Conservation (phyloP, 148 eudicot genomes). For the Amaranthus cruentus region DNA sequence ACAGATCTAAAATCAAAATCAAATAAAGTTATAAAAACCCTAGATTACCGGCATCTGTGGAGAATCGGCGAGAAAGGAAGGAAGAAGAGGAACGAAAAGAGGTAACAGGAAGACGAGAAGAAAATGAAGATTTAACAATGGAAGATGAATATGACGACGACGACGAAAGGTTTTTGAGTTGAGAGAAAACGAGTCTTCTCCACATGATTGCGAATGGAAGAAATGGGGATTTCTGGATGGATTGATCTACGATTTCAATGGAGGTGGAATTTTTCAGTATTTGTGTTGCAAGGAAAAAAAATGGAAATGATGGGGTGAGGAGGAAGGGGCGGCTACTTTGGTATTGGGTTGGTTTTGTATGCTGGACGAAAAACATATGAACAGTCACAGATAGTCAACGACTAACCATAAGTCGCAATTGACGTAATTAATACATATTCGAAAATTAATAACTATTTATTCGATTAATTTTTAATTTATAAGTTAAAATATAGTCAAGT, state of each 20-base stretch:
- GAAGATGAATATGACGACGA: slow-evolving; percentile 29
- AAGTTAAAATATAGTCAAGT: too few relatives aligned
- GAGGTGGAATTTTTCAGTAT: too few relatives aligned
- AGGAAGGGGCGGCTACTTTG: neutral
- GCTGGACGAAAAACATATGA: neutral
- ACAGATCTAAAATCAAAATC: neutral
- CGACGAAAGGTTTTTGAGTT: slow-evolving; percentile 44
- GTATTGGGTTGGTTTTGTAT: neutral
- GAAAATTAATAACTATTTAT: too few relatives aligned
- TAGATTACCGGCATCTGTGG: slow-evolving; percentile 42
- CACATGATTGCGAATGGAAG: slow-evolving; percentile 39
- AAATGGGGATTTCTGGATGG: neutral
- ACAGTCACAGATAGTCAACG: too few relatives aligned
- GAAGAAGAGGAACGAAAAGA: slow-evolving; percentile 15
- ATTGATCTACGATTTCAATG: neutral
- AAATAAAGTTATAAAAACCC: neutral
- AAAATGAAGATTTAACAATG: slow-evolving; percentile 15
- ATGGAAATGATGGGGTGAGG: neutral
- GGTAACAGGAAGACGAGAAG: slow-evolving; percentile 23
- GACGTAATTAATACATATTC: too few relatives aligned
- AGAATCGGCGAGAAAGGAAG: slow-evolving; percentile 39
- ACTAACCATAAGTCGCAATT: too few relatives aligned
- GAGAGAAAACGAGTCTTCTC: slow-evolving; percentile 40
- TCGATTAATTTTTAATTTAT: too few relatives aligned
- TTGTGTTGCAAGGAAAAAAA: neutral